Base-by-base conservation (phyloP, 2,329 filamentous ascomycete genomes). In the Hysterium pulicare region DNA sequence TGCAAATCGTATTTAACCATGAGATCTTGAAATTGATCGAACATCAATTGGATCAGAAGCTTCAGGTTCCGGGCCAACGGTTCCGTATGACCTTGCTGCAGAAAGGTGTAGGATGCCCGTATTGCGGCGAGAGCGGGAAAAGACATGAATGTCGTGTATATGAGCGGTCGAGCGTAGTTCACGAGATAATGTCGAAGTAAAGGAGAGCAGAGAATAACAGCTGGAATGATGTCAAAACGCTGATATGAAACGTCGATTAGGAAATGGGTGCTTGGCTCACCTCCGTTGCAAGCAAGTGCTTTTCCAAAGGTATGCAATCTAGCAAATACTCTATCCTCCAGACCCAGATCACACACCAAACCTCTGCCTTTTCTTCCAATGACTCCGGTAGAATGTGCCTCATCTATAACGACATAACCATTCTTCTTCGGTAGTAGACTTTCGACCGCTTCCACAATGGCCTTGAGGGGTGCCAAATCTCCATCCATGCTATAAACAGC, bases 401-500 rank as follows among this genome's bases (percentile, higher is more conserved):
- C 82, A 43, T 86, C 82, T 2, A 86, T 75, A 13, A 85, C 72
- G 5, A 86, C 63, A 45, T 82, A 70, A 1, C 77, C 79, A 37
- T 87, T 87, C 0, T 73, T 72, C 0, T 45, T 47, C 0, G 82
- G 78, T 0, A 88, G 66, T 0, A 75, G 53, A 0, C 64, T 58
- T 30, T 84, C 75, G 1, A 85, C 74, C 6, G 77, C 67, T 0
- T 71, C 61, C 1, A 84, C 72, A 20, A 90, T 77, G 3, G 79
- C 73, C 6, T 58, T 54, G 9, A 90, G 68, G 0, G 82, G 83
- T 0, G 78, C 78, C 16, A 86, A 66, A 50, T 89, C 85, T 0
- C 87, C 86, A 41, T 90, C 86, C 86, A 90, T 90, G 59, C 84
- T 88, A 62, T 90, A 90, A 44, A 9, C 37, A 16, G 68, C 62